Evolutionary conservation across 768 basidiomycete species (phyloP).

Genomic region (Epithele typhae): DNA sequence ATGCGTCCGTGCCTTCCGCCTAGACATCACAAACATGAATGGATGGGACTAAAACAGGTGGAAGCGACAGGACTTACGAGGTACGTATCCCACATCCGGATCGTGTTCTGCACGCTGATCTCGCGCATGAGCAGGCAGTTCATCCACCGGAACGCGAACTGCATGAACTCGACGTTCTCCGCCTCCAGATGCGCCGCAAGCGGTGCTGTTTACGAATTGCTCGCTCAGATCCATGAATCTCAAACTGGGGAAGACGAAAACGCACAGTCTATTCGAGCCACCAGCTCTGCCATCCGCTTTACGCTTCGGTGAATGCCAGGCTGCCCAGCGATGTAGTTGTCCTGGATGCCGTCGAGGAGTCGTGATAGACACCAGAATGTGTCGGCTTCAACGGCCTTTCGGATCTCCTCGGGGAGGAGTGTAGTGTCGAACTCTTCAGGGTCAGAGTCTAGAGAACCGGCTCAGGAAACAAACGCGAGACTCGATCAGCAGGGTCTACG

Average conservation of each 20-base stretch:
- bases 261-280: slow-evolving; percentile 82
- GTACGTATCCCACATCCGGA: slow-evolving; percentile 99
- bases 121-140: slow-evolving; percentile 98
- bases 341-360: slow-evolving; percentile 94
- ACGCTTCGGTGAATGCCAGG: slow-evolving; percentile 96
- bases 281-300: slow-evolving; percentile 89
- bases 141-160: slow-evolving; percentile 99
- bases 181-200: slow-evolving; percentile 81
- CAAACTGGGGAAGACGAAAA: slow-evolving; percentile 7
- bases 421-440: slow-evolving; percentile 86
- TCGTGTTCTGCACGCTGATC: slow-evolving; percentile 93
- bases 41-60: neutral
- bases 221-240: neutral
- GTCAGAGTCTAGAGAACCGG: slow-evolving; percentile 67
- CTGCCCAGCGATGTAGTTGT: slow-evolving; percentile 96
- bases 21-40: no score
- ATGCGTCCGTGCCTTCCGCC: slow-evolving; percentile 97
- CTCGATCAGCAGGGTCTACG: slow-evolving; percentile 13
- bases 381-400: slow-evolving; percentile 92
- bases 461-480: no score
- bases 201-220: slow-evolving; percentile 48
- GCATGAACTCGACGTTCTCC: slow-evolving; percentile 98
- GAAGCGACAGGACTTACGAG: slow-evolving; percentile 52
- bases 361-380: slow-evolving; percentile 98
- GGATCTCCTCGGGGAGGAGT: slow-evolving; percentile 59